Percentiles rank a stretch among this genome's conserved stretches.
Conservation (phyloP, 2,329 filamentous ascomycete genomes). For the Parastagonospora nodorum region DNA sequence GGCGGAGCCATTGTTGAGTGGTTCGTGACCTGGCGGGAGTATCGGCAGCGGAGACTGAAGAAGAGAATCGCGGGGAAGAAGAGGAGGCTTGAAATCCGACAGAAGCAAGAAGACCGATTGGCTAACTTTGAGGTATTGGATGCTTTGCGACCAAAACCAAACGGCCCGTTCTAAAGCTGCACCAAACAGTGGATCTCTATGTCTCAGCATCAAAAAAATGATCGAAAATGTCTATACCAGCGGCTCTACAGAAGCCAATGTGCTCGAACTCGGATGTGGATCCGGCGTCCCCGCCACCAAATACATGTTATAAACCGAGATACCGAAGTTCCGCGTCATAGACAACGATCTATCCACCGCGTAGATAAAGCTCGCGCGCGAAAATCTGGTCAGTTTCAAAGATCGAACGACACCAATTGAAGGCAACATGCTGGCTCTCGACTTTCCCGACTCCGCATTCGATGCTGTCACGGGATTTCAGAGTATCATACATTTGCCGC, state of each 20-base stretch:
- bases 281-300: slow-evolving; percentile 36
- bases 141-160: too few species aligned
- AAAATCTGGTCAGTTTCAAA: slow-evolving; percentile 15
- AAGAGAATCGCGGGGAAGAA: slow-evolving; percentile 8
- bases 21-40: slow-evolving; percentile 44
- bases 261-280: slow-evolving; percentile 39
- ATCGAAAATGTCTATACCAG: slow-evolving; percentile 12
- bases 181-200: too few species aligned
- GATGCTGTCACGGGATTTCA: slow-evolving; percentile 60
- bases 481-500: slow-evolving; percentile 61
- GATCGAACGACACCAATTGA: slow-evolving; percentile 29
- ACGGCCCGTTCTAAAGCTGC: too few species aligned
- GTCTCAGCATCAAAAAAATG: slow-evolving; percentile 11
- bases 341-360: slow-evolving; percentile 51
- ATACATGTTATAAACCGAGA: slow-evolving; percentile 22
- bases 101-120: slow-evolving; percentile 6
- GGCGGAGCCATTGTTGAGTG: slow-evolving; percentile 46
- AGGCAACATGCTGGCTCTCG: slow-evolving; percentile 51
- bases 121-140: slow-evolving; percentile 17
- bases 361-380: slow-evolving; percentile 46
- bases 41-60: slow-evolving; percentile 18
- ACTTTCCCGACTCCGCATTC: slow-evolving; percentile 45
- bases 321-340: slow-evolving; percentile 35
- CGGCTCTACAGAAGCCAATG: neutral
- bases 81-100: slow-evolving; percentile 2